Base-by-base conservation (phyloP, 352 stramenopile genomes). In the Paralagenidium karlingii region DNA sequence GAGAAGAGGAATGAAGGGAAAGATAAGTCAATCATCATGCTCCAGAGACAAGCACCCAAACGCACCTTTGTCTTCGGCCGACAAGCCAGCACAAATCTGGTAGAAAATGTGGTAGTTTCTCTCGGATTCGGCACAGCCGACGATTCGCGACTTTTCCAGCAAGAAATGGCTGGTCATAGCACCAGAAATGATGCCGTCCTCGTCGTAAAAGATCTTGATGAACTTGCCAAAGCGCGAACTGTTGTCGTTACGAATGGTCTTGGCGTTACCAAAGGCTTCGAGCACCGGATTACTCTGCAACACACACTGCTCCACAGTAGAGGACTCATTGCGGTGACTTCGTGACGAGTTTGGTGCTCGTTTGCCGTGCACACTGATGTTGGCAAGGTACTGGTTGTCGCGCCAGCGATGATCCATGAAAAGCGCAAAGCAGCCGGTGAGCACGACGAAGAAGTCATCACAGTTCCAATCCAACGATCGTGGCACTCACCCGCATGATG, bases 71-170 rank as follows among this genome's bases (percentile, higher is more conserved):
- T 89, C 67, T 2, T 68, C 67, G 1, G 63, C 38, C 0, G 69
- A 39, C 52, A 91, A 63, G 26, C 82, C 90, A 0, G 80, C 74
- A 49, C 93, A 92, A 12, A 99, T 55, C 58, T 98, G 84, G 61
- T 99, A 99, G 55, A 99, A 99, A 26, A 99, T 94, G 61, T 99
- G 95, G 68, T 98, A 99, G 60, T 99, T 99, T 15, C 96, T 70
- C 65, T 99, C 96, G 3, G 85, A 61, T 13, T 92, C 57, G 4
- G 71, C 77, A 58, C 96, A 96, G 19, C 80, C 77, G 1, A 98
- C 81, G 20, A 99, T 91, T 13, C 95, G 88, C 43, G 93, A 96
- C 62, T 99, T 99, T 58, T 99, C 95, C 10, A 99, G 66, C 32
- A 99, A 68, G 53, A 98, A 99, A 22, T 97, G 96, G 46, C 92